Evolutionary conservation across 2,329 filamentous ascomycete genomes (phyloP).

Genomic region (Diaporthe eres): DNA sequence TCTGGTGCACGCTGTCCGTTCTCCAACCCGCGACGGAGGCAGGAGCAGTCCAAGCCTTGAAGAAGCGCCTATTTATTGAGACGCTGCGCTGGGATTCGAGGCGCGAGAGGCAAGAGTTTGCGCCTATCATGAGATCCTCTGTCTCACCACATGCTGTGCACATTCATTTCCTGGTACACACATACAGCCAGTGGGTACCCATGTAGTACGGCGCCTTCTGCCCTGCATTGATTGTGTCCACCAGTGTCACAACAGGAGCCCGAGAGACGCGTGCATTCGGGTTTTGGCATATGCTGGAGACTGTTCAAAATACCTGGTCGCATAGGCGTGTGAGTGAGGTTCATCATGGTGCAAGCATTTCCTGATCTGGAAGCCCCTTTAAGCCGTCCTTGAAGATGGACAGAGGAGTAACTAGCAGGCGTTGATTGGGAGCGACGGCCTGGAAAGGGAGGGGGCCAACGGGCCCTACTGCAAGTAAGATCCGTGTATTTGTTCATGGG

Average conservation of each 20-base stretch:
- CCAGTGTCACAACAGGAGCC: background rate
- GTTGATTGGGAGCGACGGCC: background rate
- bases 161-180: background rate
- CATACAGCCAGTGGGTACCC: background rate
- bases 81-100: background rate
- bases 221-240: background rate
- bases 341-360: background rate
- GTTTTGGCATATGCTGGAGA: background rate
- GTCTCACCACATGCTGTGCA: background rate
- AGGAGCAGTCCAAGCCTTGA: background rate
- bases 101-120: background rate
- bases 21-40: background rate
- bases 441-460: no score
- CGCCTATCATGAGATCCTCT: background rate
- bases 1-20: background rate
- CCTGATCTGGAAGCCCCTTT: background rate
- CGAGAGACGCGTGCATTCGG: background rate
- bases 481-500: background rate
- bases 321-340: background rate
- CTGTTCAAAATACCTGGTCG: background rate
- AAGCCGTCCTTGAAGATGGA: background rate
- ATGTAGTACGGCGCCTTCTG: background rate
- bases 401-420: background rate
- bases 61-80: background rate
- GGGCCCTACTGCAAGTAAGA: background rate